phyloP scores from a whole-genome alignment of 106 monocot genomes.

The Posidonia australis region DNA sequence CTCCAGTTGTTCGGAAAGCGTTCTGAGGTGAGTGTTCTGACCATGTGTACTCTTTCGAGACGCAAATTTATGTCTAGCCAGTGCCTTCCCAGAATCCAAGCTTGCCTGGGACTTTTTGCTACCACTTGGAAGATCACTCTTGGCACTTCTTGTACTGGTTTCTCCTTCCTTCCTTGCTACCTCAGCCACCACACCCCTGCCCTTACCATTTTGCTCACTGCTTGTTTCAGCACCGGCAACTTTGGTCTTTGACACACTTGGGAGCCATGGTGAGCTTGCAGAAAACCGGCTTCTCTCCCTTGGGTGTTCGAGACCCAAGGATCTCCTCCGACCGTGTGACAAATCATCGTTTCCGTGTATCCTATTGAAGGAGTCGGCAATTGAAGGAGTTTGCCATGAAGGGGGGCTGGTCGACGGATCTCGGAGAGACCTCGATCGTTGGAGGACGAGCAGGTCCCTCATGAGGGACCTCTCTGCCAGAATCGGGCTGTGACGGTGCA shows the following conservation, averaged over 20 bases:
- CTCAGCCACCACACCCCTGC: not conserved
- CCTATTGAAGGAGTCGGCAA: conserved; percentile 8
- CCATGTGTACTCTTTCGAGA: not conserved
- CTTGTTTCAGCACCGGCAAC: conserved; percentile 23
- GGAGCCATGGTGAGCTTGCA: conserved; percentile 16
- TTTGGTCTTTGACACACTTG: conserved; percentile 6
- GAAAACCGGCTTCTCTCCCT: too few species aligned
- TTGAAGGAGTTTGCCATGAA: conserved; percentile 54
- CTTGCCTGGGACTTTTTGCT: not conserved
- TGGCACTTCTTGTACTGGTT: conserved; percentile 10
- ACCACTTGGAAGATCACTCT: conserved; percentile 1
- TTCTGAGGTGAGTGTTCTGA: not conserved
- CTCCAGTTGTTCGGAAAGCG: not conserved
- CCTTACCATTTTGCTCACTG: too few species aligned
- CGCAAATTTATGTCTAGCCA: not conserved
- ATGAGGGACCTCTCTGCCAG: conserved; percentile 49
- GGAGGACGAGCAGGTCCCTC: conserved; percentile 66
- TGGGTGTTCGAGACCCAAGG: conserved; percentile 18
- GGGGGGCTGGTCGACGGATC: conserved; percentile 82
- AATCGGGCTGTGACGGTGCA: conserved; percentile 45
- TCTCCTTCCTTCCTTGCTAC: conserved; percentile 11
- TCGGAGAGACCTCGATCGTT: conserved; percentile 70
- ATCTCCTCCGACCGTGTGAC: conserved; percentile 33
- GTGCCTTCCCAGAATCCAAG: not conserved
- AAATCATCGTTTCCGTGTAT: conserved; percentile 19